Conservation (phyloP, 108 stramenopile species). For the Thalassiosira profunda region DNA sequence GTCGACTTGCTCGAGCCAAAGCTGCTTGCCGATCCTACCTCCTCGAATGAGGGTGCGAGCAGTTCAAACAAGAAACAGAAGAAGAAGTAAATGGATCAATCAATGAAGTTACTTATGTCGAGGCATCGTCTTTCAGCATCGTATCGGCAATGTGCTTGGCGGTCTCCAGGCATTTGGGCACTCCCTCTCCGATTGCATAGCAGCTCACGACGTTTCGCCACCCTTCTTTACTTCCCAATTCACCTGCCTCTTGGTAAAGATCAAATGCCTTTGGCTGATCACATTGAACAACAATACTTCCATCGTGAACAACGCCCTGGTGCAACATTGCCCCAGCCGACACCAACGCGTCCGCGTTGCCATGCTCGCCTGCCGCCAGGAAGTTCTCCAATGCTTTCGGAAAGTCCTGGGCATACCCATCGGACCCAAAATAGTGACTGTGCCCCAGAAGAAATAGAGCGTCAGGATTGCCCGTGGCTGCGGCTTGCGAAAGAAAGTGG, state of each 20-base stretch:
- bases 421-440: constrained; percentile 63
- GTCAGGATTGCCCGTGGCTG: constrained; percentile 60
- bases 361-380: constrained; percentile 64
- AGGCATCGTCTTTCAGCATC: constrained; percentile 62
- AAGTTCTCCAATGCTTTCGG: constrained; percentile 63
- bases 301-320: constrained; percentile 42
- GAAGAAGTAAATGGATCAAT: constrained; percentile 9
- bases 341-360: constrained; percentile 80
- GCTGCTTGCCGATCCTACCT: constrained; percentile 25
- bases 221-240: constrained; percentile 80
- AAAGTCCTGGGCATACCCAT: constrained; percentile 64
- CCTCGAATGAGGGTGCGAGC: background rate
- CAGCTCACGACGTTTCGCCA: constrained; percentile 90
- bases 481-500: constrained; percentile 51
- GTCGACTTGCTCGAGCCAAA: constrained; percentile 71
- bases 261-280: constrained; percentile 79
- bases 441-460: constrained; percentile 75
- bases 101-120: background rate
- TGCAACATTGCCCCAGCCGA: constrained; percentile 84
- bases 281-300: constrained; percentile 35
- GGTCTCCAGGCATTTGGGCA: constrained; percentile 69
- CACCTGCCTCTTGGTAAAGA: constrained; percentile 82
- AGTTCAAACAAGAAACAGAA: constrained; percentile 22
- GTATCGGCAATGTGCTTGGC: constrained; percentile 83
- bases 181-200: constrained; percentile 79